Base-by-base conservation (phyloP, 306 rosid species). In the Gillenia trifoliata region DNA sequence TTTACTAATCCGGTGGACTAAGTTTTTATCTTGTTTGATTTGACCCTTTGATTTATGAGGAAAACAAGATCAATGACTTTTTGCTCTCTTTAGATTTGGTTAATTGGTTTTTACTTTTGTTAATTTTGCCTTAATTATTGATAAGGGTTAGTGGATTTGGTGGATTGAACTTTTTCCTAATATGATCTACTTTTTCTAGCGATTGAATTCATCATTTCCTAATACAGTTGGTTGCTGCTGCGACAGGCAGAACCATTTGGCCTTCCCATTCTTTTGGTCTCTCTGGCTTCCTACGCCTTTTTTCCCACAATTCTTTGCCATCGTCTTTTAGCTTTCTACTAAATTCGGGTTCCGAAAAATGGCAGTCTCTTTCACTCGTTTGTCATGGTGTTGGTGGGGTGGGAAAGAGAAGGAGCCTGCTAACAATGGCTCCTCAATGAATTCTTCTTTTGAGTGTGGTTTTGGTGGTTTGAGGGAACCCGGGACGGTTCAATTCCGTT, bases 341-440 rank as follows among this genome's bases (percentile, higher is more conserved):
- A 54, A 66, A 6, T 64, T 59, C 19, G 65, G 78, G 23, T 61
- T 62, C 66, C 45, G 4, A 43, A 68, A 55, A 63, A 93, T 93
- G 98, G 91, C 91, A 16, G 86, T 91, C 73, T 89, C 96, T 71
- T 83, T 93, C 45, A 75, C 89, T 63, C 91, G 91, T 74, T 72
- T 93, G 40, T 83, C 98, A 5, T 75, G 89, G 85, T 86, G 94
- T 86, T 83, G 88, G 71, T 86, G 91, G 89, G 83, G 93, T 77
- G 84, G 91, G 79, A 93, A 89, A 69, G 97, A 91, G 70, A 86
- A 87, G 61, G 91, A 91, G 82, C 77, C 91, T 0, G 80, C 71
- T 71, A 72, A 88, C 40, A 84, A 71, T 78, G 83, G 88, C 69
- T 63, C 90, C 15, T 28, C 91, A 20, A 13, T 79, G 68, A 89